Percentiles rank a stretch among this genome's conserved stretches.
These are phyloP conservation scores for Gossypium trilobum DNA, from an alignment of 441 rosid genomes.

Conservation along the genomic window DNA sequence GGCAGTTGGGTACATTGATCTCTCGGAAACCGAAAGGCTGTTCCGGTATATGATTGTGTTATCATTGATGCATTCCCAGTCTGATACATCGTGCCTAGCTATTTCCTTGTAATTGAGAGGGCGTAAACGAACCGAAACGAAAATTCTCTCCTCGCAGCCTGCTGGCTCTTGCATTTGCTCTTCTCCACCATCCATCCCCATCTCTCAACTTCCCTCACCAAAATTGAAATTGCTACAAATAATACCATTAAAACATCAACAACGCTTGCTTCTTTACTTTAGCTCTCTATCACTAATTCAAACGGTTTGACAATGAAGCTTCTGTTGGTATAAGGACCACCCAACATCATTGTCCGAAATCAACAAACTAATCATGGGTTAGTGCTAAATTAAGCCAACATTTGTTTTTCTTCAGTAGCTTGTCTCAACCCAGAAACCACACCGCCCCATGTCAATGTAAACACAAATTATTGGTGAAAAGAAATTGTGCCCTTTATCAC, in stretches of 20 bases:
- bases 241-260: slow-evolving; percentile 7
- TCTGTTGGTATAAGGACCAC: slow-evolving; percentile 29
- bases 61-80: slow-evolving; percentile 66
- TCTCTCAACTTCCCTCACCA: slow-evolving; percentile 29
- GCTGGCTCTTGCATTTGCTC: slow-evolving; percentile 38
- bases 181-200: slow-evolving; percentile 48
- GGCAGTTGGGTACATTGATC: slow-evolving; percentile 62
- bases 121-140: slow-evolving; percentile 60
- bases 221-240: slow-evolving; percentile 4
- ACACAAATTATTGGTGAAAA: slow-evolving; percentile 9
- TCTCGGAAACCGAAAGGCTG: slow-evolving; percentile 49
- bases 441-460: slow-evolving; percentile 18
- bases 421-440: slow-evolving; percentile 26
- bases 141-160: slow-evolving; percentile 45
- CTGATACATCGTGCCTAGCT: slow-evolving; percentile 43
- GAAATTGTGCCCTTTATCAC: slow-evolving; percentile 18
- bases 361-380: slow-evolving; percentile 34
- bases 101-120: slow-evolving; percentile 58
- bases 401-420: slow-evolving; percentile 14
- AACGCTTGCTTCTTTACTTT: slow-evolving; percentile 14
- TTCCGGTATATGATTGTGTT: slow-evolving; percentile 47
- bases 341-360: slow-evolving; percentile 30
- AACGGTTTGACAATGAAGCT: slow-evolving; percentile 16
- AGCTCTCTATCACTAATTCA: slow-evolving; percentile 21
- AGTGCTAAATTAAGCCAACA: slow-evolving; percentile 29